Percentiles rank a stretch among this genome's conserved stretches.
Conservation (phyloP, 2,329 filamentous ascomycete genomes). For the Teratosphaeria gauchensis region DNA sequence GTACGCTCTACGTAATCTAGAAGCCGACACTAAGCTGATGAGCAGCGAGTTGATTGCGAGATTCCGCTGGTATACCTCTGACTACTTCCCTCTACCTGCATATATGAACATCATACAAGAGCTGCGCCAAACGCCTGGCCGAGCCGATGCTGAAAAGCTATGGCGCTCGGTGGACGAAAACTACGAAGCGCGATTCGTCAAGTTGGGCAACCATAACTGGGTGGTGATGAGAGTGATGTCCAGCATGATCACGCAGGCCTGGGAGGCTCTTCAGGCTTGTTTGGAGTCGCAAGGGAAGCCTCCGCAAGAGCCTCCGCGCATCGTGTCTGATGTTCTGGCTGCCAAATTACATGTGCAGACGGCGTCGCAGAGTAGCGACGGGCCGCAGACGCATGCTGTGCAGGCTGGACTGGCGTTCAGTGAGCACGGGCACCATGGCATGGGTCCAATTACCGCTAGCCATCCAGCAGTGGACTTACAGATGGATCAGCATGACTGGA, state of each 20-base stretch:
- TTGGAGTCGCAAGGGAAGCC: background rate
- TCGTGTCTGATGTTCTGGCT: background rate
- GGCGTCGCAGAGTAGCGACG: background rate
- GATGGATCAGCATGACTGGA: background rate
- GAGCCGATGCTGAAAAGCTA: conserved; percentile 24
- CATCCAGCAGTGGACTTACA: background rate
- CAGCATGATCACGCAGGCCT: conserved; percentile 51
- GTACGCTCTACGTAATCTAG: conserved; percentile 32
- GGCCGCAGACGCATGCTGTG: background rate
- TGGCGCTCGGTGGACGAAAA: conserved; percentile 42
- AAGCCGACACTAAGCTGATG: conserved; percentile 38
- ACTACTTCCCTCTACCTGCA: conserved; percentile 41
- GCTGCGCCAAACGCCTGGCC: conserved; percentile 29
- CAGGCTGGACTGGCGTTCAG: background rate
- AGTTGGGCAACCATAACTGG: conserved; percentile 6
- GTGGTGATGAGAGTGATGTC: conserved; percentile 37
- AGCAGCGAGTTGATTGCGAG: conserved; percentile 32
- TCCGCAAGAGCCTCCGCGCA: background rate
- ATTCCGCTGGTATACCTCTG: conserved; percentile 34
- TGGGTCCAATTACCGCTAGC: background rate
- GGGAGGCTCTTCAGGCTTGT: conserved; percentile 38
- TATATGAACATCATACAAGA: conserved; percentile 40
- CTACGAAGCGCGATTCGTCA: conserved; percentile 28
- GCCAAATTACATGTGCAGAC: background rate
- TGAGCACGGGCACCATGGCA: background rate